Conservation (phyloP, 2,329 filamentous ascomycete species). For the Ophioceras dolichostomum region DNA sequence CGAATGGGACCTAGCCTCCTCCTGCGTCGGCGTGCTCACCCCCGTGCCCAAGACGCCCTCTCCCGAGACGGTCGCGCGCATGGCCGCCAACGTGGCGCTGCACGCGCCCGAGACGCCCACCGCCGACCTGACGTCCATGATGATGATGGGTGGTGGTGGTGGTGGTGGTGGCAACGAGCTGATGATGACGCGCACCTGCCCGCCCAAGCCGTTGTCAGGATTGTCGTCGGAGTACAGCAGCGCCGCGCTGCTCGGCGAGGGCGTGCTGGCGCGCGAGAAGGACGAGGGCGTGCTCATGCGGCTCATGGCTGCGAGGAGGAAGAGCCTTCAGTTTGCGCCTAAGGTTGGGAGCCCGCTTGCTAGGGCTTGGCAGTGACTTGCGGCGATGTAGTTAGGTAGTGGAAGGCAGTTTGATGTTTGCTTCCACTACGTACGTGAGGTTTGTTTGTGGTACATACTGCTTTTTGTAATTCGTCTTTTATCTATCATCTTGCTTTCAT, state of each 20-base stretch:
- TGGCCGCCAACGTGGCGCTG: constrained; percentile 37
- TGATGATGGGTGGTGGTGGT: no score
- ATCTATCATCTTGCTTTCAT: no score
- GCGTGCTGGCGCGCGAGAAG: constrained; percentile 35
- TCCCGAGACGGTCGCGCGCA: constrained; percentile 39
- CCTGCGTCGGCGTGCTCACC: no score
- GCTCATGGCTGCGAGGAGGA: constrained; percentile 59
- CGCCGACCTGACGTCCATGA: constrained; percentile 13
- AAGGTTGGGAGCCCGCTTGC: constrained; percentile 62
- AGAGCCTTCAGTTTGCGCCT: constrained; percentile 68
- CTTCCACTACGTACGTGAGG: no score
- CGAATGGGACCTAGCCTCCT: constrained; percentile 15
- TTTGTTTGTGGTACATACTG: no score
- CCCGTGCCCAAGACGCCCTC: constrained; percentile 47
- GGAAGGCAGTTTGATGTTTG: no score
- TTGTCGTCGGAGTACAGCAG: constrained; percentile 9
- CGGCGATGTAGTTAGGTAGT: no score
- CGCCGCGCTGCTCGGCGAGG: constrained; percentile 21
- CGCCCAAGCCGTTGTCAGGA: constrained; percentile 29
- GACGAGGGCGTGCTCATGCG: constrained; percentile 46
- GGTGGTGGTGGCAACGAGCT: constrained; percentile 20
- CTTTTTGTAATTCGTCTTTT: no score
- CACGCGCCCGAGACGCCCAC: constrained; percentile 32
- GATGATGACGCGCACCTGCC: constrained; percentile 40
- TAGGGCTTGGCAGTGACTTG: constrained; percentile 34